Evolutionary conservation across 805 yeast genomes (phyloP).

Genomic region (Saccharomycopsis amapae): DNA sequence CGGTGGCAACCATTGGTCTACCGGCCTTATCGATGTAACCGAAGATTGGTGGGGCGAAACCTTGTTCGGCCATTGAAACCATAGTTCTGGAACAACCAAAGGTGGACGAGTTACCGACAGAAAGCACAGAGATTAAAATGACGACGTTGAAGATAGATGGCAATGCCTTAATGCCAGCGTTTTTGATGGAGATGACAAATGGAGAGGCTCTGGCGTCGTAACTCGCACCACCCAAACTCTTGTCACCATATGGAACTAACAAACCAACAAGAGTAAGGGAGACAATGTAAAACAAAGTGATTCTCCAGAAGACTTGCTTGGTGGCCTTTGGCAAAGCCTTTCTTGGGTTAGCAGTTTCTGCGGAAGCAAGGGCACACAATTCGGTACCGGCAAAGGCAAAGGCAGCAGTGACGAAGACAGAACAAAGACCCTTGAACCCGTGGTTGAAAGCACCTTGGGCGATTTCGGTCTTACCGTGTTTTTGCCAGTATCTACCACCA

Average conservation of each 20-base stretch:
- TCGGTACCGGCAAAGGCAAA: conserved; percentile 74
- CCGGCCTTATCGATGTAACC: conserved; percentile 61
- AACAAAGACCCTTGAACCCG: conserved; percentile 48
- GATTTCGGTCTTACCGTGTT: no score
- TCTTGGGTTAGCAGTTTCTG: conserved; percentile 66
- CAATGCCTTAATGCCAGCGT: conserved; percentile 57
- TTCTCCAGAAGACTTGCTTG: conserved; percentile 81
- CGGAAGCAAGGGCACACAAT: conserved; percentile 67
- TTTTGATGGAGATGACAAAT: conserved; percentile 62
- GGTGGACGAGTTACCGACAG: conserved; percentile 70
- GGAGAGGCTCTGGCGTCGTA: conserved; percentile 70
- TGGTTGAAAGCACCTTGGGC: conserved; percentile 38
- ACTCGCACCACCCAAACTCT: conserved; percentile 39
- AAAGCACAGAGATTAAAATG: conserved; percentile 56
- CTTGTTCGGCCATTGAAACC: conserved; percentile 55
- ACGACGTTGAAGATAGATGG: conserved; percentile 65
- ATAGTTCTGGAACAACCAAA: conserved; percentile 64
- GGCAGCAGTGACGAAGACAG: conserved; percentile 58
- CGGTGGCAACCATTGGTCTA: conserved; percentile 55
- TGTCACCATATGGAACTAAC: conserved; percentile 58
- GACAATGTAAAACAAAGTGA: conserved; percentile 59
- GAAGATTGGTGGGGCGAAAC: conserved; percentile 51
- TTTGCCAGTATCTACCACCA: conserved; percentile 41
- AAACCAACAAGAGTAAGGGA: conserved; percentile 53
- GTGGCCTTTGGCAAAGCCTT: conserved; percentile 63